Base-by-base conservation (phyloP, 768 basidiomycete species). In the Calocybe cyanea region DNA sequence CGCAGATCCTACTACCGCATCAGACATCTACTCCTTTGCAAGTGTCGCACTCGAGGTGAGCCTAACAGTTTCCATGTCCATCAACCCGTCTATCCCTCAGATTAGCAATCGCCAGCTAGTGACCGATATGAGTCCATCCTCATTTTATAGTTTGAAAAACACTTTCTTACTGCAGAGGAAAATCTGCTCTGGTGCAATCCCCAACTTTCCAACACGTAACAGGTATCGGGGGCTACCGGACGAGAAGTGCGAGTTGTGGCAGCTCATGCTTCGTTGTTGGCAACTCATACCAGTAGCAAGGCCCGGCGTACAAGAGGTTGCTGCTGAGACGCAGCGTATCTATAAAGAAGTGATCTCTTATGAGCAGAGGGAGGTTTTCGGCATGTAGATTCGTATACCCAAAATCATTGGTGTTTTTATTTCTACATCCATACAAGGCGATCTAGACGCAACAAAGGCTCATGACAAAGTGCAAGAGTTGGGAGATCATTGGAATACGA, bases 191-290 rank as follows among this genome's bases (percentile, higher is more conserved):
- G 41, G 30, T 19, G 31, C 1, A 1, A 41, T 18, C 13, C 41
- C 41, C 19, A 19, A 10, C 41, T 41, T 41, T n/a, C 41, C 41
- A 14, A 41, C 17, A 15, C 14, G n/a, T n/a, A 14, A 18, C 13
- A 13, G 18, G 28, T 20, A 30, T 14, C n/a, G 30, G 17, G 30
- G 17, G 7, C 17, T 41, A 18, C 41, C 41, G 4, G 7, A 41
- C 13, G 28, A 31, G 8, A 1, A n/a, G 7, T 41, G 41, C 17
- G 15, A 13, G 15, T 17, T 41, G 17, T 41, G 41, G 41, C 15
- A 31, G 25, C 41, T 41, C 3, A 41, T 41, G 41, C 41, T 41
- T 20, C 25, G 28, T 2, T 32, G 41, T 24, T 41, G 41, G 41
- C 30, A 41, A 19, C 4, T 32, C 2, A 8, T 7, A 7, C 41